Conservation (phyloP, 371 early-diverging fungal genomes). For the Batkoa obscura region DNA sequence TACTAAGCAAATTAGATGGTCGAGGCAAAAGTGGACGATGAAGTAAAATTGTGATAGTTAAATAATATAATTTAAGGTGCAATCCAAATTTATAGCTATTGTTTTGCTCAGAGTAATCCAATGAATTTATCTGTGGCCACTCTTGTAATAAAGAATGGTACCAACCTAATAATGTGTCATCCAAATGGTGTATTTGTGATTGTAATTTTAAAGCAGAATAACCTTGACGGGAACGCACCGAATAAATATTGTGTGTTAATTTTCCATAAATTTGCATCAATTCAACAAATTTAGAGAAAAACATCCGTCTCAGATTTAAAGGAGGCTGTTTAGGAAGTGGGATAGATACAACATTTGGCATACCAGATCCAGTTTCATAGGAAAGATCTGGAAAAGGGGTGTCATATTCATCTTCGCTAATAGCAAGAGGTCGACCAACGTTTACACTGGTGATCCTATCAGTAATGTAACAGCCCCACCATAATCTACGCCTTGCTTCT, state of each 20-base stretch:
- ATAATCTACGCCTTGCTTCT: slow-evolving; percentile 36
- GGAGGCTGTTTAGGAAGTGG: not conserved
- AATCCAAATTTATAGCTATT: slow-evolving; percentile 2
- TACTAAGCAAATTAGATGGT: not conserved
- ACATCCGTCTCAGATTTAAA: not conserved
- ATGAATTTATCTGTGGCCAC: not conserved
- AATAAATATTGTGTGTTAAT: not conserved
- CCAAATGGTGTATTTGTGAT: not conserved
- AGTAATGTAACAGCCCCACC: slow-evolving; percentile 34
- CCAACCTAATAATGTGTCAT: not conserved
- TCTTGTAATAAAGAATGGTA: not conserved
- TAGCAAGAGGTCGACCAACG: slow-evolving; percentile 23
- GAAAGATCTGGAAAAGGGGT: slow-evolving; percentile 7
- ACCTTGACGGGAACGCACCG: slow-evolving; percentile 3
- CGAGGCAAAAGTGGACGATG: slow-evolving; percentile 1
- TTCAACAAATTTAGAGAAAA: not conserved
- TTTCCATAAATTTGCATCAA: slow-evolving; percentile 2
- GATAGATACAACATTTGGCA: not conserved
- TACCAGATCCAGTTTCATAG: not conserved
- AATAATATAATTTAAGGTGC: not conserved
- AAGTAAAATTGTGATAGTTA: not conserved
- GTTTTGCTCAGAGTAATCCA: not conserved
- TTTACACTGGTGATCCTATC: slow-evolving; percentile 25
- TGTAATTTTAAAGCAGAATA: slow-evolving; percentile 4
- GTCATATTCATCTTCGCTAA: slow-evolving; percentile 26